Base-by-base conservation (phyloP, 2,329 filamentous ascomycete species). In the Chrysosporium queenslandicum region DNA sequence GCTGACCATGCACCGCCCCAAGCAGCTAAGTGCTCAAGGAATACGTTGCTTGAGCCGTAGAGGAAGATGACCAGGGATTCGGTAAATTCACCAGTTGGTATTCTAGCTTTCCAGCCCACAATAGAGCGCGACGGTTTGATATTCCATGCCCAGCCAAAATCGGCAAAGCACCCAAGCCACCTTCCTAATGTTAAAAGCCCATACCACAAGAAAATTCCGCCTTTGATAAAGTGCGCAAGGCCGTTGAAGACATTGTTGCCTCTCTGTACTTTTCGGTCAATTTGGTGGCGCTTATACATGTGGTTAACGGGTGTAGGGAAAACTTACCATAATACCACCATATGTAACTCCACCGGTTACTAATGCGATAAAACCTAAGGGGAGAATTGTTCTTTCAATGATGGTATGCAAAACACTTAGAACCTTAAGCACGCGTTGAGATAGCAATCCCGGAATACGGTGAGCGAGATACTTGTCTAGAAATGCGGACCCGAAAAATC, bases 121-220 rank as follows among this genome's bases (percentile, higher is more conserved):
- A 80, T 64, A 8, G 73, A 73, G 54, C 69, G 67, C 4, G 72
- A 64, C 7, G 88, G 88, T 55, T 86, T 85, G 55, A 90, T 69
- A 62, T 97, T 97, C 91, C 91, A 96, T 0, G 89, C 87, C 91
- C 91, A 97, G 58, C 91, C 91, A 53, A 91, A 78, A 55, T 95
- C 87, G 53, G 86, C 83, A 66, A 94, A 97, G 66, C 86, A 86
- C 23, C 91, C 91, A 63, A 89, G 81, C 85, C 88, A 96, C 52
- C 91, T 83, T 27, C 88, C 89, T 3, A 97, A 76, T 0, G 87
- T 94, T 55, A 96, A 71, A 18, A 95, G 70, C 7, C 91, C 91
- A 57, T 94, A 87, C 83, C 87, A 92, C 71, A 96, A 88, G 74
- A 97, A 97, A 51, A 97, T 85, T 2, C 87, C 87, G 42, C 91